phyloP scores from a whole-genome alignment of 2,329 filamentous ascomycete genomes.

The Aspergillus sp. region DNA sequence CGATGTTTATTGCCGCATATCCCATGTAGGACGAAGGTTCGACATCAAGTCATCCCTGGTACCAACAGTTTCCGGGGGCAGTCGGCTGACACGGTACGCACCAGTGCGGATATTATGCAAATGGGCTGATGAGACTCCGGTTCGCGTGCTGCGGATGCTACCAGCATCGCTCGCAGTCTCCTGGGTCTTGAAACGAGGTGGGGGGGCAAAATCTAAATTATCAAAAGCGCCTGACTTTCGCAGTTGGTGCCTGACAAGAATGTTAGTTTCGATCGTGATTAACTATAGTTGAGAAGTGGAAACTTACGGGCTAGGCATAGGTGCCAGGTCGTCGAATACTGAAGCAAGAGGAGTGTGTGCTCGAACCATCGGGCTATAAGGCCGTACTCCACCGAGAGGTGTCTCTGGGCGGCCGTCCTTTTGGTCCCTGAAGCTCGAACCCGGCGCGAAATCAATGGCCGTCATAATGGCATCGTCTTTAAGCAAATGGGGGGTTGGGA shows the following conservation, averaged over 20 bases:
- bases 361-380: slow-evolving; percentile 73
- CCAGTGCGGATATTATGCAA: slow-evolving; percentile 73
- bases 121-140: slow-evolving; percentile 71
- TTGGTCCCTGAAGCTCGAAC: slow-evolving; percentile 64
- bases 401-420: slow-evolving; percentile 66
- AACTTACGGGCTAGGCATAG: slow-evolving; percentile 88
- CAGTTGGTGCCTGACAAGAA: slow-evolving; percentile 41
- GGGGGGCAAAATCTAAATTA: slow-evolving; percentile 51
- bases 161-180: slow-evolving; percentile 47
- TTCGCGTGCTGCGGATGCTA: slow-evolving; percentile 67
- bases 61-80: slow-evolving; percentile 79
- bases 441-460: slow-evolving; percentile 84
- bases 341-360: slow-evolving; percentile 76
- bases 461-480: slow-evolving; percentile 74
- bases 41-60: slow-evolving; percentile 66
- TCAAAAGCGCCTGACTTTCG: slow-evolving; percentile 51
- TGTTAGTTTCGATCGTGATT: slow-evolving; percentile 19
- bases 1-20: slow-evolving; percentile 41
- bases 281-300: not conserved
- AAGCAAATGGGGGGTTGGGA: slow-evolving; percentile 84
- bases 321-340: slow-evolving; percentile 80
- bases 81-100: slow-evolving; percentile 80
- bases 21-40: slow-evolving; percentile 59
- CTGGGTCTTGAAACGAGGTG: slow-evolving; percentile 45
- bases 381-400: slow-evolving; percentile 57